phyloP scores from a whole-genome alignment of 2,329 filamentous ascomycete species.

The Aspergillus niger region DNA sequence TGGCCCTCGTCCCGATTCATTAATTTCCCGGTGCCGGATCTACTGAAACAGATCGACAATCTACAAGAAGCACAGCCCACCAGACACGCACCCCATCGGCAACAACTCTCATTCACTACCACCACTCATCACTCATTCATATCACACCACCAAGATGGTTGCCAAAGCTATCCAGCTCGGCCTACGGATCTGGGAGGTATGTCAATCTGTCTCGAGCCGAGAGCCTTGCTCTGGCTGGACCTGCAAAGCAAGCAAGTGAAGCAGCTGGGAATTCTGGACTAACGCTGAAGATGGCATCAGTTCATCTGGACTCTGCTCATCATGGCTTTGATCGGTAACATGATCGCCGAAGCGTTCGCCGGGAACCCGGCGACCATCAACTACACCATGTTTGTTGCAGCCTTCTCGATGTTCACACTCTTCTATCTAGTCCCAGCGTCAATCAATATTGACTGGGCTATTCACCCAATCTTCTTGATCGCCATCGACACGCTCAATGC shows the following conservation, averaged over 20 bases:
- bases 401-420: constrained; percentile 51
- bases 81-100: background rate
- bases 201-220: background rate
- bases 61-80: too few relatives aligned
- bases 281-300: constrained; percentile 38
- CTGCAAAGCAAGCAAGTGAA: background rate
- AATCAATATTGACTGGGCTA: constrained; percentile 41
- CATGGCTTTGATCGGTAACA: constrained; percentile 64
- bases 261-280: background rate
- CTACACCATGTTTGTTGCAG: constrained; percentile 52
- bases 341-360: constrained; percentile 55
- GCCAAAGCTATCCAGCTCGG: constrained; percentile 32
- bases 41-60: constrained; percentile 8
- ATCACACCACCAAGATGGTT: constrained; percentile 26
- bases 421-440: constrained; percentile 51
- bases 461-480: constrained; percentile 48
- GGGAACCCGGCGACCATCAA: constrained; percentile 62
- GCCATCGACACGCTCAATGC: constrained; percentile 50
- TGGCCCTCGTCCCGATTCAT: background rate
- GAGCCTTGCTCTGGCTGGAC: background rate
- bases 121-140: background rate
- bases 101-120: background rate
- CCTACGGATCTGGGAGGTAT: constrained; percentile 38
- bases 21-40: constrained; percentile 4
- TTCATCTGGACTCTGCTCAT: constrained; percentile 62